Evolutionary conservation across 1,284 basidiomycete genomes (phyloP), one percentile per base, ranked within the genome.

Genomic region (Rhodotorula sp.): DNA sequence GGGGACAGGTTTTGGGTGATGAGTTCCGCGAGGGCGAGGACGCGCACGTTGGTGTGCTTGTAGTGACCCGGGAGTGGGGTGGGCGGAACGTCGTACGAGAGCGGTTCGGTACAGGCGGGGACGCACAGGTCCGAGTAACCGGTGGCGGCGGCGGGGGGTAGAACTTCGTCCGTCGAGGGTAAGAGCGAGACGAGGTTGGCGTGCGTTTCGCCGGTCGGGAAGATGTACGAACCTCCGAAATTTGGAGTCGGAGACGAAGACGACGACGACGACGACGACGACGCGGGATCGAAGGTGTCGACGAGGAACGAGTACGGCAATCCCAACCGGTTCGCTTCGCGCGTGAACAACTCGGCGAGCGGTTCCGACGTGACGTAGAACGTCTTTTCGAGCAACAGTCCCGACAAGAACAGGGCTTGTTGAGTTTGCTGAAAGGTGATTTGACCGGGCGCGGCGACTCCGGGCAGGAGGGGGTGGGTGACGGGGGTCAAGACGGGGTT

Each of bases 391-490:
- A 76, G 69, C 47, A 69, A 68, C n/a, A 76, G 65, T 14, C 74
- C 74, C 5, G 74, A 76, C 31, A 73, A 64, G 65, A 69, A 76
- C 34, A 96, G 84, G 0, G 90, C 92, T 48, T 85, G 84, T 78
- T 95, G 91, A 59, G 97, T 92, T 80, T 98, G 87, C 4, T 84
- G 86, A 80, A 93, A 92, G 2, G 93, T 89, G 34, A 98, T 85
- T 80, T 98, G 96, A 6, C 96, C 96, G 0, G 96, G 94, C 0
- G 95, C 96, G 0, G 95, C 93, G 75, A 89, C 88, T 68, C 84
- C 86, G 0, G 94, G 93, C 51, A 97, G 85, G 3, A 90, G 84
- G 0, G 90, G 87, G 81, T 98, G 96, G 0, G 94, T 93, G 56
- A 97, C 87, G 3, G 96, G 95, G 57, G 89, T 93, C 71, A 99